Evolutionary conservation across 371 early-diverging fungal genomes (phyloP), one percentile per base, ranked within the genome.

Genomic region (Lichtheimia ramosa): DNA sequence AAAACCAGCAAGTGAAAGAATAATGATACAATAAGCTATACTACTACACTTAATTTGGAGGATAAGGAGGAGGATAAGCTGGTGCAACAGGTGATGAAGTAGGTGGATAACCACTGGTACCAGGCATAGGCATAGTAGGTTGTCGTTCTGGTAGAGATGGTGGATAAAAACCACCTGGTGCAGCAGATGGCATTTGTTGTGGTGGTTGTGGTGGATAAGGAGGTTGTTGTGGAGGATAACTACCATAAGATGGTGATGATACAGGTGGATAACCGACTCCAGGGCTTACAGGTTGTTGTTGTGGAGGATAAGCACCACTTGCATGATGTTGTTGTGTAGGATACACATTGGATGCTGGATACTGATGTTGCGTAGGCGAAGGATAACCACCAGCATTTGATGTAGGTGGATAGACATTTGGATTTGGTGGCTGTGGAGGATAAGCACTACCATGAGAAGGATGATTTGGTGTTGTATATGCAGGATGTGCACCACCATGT

Each of bases 401-500:
- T 16, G 46, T 21, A 16, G 46, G 46, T 46, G 46, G 46, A 6
- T n/a, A 46, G 5, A 21, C 18, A 46, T 46, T 18, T 46, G 18
- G 18, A 46, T n/a, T 21, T 13, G n/a, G 46, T 21, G 46, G n/a
- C 16, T 46, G 46, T 10, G 46, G 46, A n/a, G n/a, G 46, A 46
- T 46, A 46, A 46, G n/a, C 46, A 21, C 46, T 21, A 46, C 46
- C 46, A 21, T 46, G 21, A 46, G 46, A 10, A 16, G 46, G 46
- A 16, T 21, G n/a, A 10, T 8, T 46, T 5, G 34, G 10, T 34
- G 34, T 34, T 34, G 18, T 46, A 16, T 46, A 46, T 46, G 46
- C 46, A 46, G 46, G 46, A 46, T 46, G 21, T 46, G 46, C 18
- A 46, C 18, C 46, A 46, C 46, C 21, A 18, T 46, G 46, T 46